Base-by-base conservation (phyloP, 768 basidiomycete genomes). In the Kwoniella newhampshirensis region DNA sequence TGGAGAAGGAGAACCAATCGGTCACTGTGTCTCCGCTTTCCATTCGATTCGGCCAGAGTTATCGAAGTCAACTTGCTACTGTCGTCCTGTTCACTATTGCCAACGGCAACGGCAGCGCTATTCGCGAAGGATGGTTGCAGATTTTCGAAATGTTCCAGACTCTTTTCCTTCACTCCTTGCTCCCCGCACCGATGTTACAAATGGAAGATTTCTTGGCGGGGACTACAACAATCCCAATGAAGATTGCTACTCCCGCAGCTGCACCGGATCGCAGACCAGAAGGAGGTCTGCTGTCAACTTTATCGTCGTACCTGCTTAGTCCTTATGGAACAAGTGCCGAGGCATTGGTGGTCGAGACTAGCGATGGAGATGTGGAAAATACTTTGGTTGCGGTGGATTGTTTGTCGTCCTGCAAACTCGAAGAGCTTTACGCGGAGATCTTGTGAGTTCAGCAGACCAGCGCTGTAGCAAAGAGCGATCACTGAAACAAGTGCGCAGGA, bases 171-270 rank as follows among this genome's bases (percentile, higher is more conserved):
- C 89, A 98, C 73, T 93, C 93, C 17, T 81, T 98, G 23, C 80
- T 99, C 17, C 96, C 96, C 0, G 84, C 81, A 9, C 82, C 87
- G 47, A 89, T 99, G 87, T 79, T 96, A 11, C 91, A 94, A 74
- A 93, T 96, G 89, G 94, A 96, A 73, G 96, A 98, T 71, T 98
- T 99, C 79, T 82, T 97, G 8, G 91, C 91, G n/a, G 93, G 92
- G 15, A 84, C 86, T 28, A 88, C 90, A 6, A 87, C 86, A 80
- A 98, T 98, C 65, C 94, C 96, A 23, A 81, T 98, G 41, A 85
- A 87, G 59, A 85, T 89, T 21, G 83, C 83, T 62, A 82, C 85
- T 62, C 84, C 87, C 1, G 50, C 71, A 0, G 80, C 83, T 26
- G 82, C 84, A 45, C 77, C 83, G 41, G 80, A 85, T 43, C 64